phyloP scores from a whole-genome alignment of 2,329 filamentous ascomycete genomes.

The Escovopsis weberi region DNA sequence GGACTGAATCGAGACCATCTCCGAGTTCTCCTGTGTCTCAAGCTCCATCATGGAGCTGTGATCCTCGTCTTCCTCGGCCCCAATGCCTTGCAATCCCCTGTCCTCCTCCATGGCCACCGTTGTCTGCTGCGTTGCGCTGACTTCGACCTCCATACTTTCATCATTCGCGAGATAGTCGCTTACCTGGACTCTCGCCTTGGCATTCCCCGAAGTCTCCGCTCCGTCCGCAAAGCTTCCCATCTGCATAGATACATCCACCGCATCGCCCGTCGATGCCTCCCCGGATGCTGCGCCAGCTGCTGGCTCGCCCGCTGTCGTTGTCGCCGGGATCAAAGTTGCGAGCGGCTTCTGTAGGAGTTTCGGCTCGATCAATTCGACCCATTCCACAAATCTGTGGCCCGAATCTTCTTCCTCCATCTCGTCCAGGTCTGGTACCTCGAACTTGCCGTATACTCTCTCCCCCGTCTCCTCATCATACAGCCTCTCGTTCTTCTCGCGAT shows the following conservation, averaged over 20 bases:
- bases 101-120: conserved; percentile 13
- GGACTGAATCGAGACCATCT: conserved; percentile 16
- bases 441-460: conserved; percentile 59
- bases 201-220: neutral
- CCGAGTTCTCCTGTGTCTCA: conserved; percentile 6
- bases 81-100: conserved; percentile 5
- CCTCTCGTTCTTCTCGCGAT: conserved; percentile 45
- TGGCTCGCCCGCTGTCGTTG: too few relatives aligned
- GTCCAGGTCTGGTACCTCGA: conserved; percentile 55
- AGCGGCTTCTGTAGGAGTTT: conserved; percentile 38
- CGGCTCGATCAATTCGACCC: conserved; percentile 52
- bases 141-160: conserved; percentile 10
- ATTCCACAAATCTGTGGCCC: conserved; percentile 44
- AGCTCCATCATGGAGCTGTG: neutral
- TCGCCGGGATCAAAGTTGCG: too few relatives aligned
- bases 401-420: conserved; percentile 45
- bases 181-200: conserved; percentile 3
- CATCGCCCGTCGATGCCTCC: conserved; percentile 14
- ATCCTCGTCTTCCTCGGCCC: conserved; percentile 4
- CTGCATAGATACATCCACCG: conserved; percentile 2
- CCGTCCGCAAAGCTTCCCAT: neutral
- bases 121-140: conserved; percentile 16
- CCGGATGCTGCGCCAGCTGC: too few relatives aligned
- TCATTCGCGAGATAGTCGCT: conserved; percentile 3
- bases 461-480: conserved; percentile 53